phyloP scores from a whole-genome alignment of 495 filamentous ascomycete genomes.

The Staphylotrichum longicolle region DNA sequence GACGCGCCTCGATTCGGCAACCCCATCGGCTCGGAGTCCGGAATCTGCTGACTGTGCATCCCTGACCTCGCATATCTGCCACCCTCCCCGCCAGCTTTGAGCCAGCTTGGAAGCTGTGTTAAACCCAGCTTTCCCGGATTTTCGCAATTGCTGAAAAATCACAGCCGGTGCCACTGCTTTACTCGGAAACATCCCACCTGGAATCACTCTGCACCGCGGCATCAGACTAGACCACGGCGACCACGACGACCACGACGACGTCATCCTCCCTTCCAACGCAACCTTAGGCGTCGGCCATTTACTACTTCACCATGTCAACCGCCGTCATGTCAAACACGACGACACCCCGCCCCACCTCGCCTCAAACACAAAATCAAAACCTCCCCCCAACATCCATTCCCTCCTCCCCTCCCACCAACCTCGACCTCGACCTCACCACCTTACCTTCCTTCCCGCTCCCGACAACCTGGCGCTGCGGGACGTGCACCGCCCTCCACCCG shows the following conservation, averaged over 20 bases:
- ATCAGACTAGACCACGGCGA: too few relatives aligned
- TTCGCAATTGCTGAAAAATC: too few relatives aligned
- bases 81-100: too few relatives aligned
- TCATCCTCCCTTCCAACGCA: too few relatives aligned
- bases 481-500: constrained; percentile 19
- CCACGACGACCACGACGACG: too few relatives aligned
- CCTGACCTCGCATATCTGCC: too few relatives aligned
- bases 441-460: constrained; percentile 17
- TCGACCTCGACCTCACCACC: background rate
- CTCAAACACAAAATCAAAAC: background rate
- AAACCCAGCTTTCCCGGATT: too few relatives aligned
- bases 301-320: background rate
- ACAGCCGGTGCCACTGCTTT: too few relatives aligned
- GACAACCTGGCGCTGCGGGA: constrained; percentile 32
- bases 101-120: too few relatives aligned
- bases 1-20: background rate
- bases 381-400: background rate
- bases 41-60: background rate
- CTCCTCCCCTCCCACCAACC: constrained; percentile 2
- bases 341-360: background rate
- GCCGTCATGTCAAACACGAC: background rate
- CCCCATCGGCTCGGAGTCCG: constrained; percentile 9
- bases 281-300: too few relatives aligned
- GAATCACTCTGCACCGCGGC: too few relatives aligned
- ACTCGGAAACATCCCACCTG: too few relatives aligned